Evolutionary conservation across 768 basidiomycete species (phyloP), one percentile per base, ranked within the genome.

Genomic region (Cystobasidium tubakii): DNA sequence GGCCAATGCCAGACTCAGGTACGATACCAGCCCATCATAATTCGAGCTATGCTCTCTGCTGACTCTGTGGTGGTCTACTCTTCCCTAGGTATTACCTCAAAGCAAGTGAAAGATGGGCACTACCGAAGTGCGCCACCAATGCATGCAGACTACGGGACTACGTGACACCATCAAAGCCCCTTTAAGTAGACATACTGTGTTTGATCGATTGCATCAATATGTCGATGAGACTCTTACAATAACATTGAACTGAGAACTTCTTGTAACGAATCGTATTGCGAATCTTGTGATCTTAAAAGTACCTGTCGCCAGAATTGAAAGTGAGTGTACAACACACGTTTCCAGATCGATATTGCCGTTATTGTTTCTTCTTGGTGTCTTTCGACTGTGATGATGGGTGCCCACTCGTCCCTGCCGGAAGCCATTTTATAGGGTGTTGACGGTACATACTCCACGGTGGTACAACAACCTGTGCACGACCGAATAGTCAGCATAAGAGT

Each of bases 361-460:
- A 50, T 50, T 50, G 46, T n/a, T 17, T 50, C 46, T 50, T 50
- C 46, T 50, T 50, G 21, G 10, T 17, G 6, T 60, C 57, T 60
- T 27, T 9, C 17, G 13, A 12, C 23, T 60, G 7, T 31, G 57
- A 29, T 60, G 25, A 7, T 6, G 4, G 4, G 9, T 60, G 57
- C 13, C 25, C 57, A 29, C 46, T 50, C 21, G 46, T 50, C 10
- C 46, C 46, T 50, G 42, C 63, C 23, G 66, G 66, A 17, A 67
- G 66, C 66, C 66, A 67, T 43, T 2, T 54, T 2, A 67, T 31
- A 4, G 43, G 43, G 23, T 67, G 66, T 36, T 67, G 66, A 50
- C 46, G 39, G 31, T 67, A 67, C 66, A 67, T 67, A n/a, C 21
- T 42, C 66, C 66, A 67, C 6, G 66, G 66, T 15, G 66, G 66